Conservation (phyloP, 805 yeast species). For the Saccharomycopsis javanensis region DNA sequence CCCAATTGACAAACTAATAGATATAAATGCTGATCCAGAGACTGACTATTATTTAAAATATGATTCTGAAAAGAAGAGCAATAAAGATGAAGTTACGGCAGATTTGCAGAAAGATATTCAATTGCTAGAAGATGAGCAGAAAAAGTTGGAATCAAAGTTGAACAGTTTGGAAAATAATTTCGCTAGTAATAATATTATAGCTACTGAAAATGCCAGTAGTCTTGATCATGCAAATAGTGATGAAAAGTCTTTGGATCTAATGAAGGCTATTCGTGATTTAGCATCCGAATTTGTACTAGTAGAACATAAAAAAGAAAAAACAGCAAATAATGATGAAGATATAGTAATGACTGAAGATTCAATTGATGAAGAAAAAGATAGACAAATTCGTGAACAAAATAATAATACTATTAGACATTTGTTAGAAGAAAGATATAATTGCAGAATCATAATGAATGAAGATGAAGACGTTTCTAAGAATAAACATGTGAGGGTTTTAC, state of each 20-base stretch:
- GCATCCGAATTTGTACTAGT: background rate
- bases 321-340: background rate
- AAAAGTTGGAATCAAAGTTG: background rate
- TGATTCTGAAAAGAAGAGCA: background rate
- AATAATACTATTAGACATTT: constrained; percentile 3
- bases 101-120: background rate
- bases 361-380: background rate
- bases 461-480: background rate
- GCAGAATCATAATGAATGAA: background rate
- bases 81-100: background rate
- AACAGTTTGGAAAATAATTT: background rate
- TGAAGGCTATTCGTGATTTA: background rate
- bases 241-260: background rate
- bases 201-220: background rate
- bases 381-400: background rate
- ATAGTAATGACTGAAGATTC: background rate
- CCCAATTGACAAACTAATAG: constrained; percentile 3
- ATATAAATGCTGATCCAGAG: background rate
- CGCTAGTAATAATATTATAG: background rate
- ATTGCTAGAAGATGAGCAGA: background rate
- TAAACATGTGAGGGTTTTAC: constrained; percentile 4
- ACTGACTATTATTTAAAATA: background rate
- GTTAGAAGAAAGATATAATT: constrained; percentile 2
- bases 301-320: background rate
- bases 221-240: background rate